A percentile compares a stretch with the other conserved stretches of the same genome.
phyloP scores from a whole-genome alignment of 805 yeast species.

The Candida argentea region DNA sequence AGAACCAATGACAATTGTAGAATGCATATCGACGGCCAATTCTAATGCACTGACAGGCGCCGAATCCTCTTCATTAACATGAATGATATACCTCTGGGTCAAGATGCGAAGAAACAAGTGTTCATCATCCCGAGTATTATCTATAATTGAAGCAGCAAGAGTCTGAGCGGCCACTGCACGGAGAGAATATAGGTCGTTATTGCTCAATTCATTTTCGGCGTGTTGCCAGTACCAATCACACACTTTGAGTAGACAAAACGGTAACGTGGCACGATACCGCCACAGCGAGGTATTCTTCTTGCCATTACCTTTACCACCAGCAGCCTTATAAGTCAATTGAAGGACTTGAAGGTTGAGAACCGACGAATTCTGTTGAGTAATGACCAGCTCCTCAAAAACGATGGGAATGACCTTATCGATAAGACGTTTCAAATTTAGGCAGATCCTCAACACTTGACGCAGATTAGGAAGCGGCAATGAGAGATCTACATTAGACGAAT shows the following conservation, averaged over 20 bases:
- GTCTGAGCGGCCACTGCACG: slow-evolving; percentile 66
- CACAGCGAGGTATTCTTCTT: slow-evolving; percentile 41
- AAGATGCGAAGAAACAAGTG: slow-evolving; percentile 66
- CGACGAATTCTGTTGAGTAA: slow-evolving; percentile 48
- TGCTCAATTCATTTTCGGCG: slow-evolving; percentile 50
- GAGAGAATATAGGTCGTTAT: slow-evolving; percentile 49
- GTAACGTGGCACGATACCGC: slow-evolving; percentile 56
- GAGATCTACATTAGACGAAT: no score
- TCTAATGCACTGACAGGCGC: slow-evolving; percentile 71
- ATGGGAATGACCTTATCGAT: slow-evolving; percentile 67
- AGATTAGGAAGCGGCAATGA: slow-evolving; percentile 48
- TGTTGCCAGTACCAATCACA: slow-evolving; percentile 67
- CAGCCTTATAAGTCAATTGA: slow-evolving; percentile 57
- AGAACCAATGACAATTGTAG: slow-evolving; percentile 66
- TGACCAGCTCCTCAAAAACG: slow-evolving; percentile 39
- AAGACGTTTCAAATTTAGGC: slow-evolving; percentile 60
- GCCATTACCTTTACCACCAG: slow-evolving; percentile 69
- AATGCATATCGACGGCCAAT: slow-evolving; percentile 78
- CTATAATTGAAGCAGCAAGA: slow-evolving; percentile 62
- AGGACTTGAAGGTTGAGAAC: slow-evolving; percentile 50
- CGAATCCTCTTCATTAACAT: slow-evolving; percentile 49
- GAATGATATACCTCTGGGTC: slow-evolving; percentile 63
- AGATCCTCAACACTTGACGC: slow-evolving; percentile 58
- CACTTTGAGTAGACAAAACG: slow-evolving; percentile 68
- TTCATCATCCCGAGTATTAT: slow-evolving; percentile 45